Percentiles rank a stretch among this genome's conserved stretches.
Evolutionary conservation across 805 yeast species (phyloP).

Genomic region (Ogataea polymorpha): DNA sequence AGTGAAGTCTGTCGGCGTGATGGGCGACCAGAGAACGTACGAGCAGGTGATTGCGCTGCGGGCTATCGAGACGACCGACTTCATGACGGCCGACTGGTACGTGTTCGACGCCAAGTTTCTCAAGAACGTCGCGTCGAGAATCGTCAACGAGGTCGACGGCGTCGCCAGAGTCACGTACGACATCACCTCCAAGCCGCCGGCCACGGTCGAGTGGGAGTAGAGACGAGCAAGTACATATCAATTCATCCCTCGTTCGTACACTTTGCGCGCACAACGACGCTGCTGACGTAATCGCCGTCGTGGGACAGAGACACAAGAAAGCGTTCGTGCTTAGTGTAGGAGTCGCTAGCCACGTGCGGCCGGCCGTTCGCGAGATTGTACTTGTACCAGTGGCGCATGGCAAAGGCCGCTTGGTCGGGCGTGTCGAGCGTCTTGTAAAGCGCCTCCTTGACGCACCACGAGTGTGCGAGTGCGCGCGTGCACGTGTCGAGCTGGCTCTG

Average conservation of each 20-base stretch:
- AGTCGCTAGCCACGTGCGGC: constrained; percentile 40
- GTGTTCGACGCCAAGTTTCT: constrained; percentile 89
- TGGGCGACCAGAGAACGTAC: constrained; percentile 99
- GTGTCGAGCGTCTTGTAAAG: constrained; percentile 55
- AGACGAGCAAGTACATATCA: constrained; percentile 24
- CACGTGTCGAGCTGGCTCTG: constrained; percentile 26
- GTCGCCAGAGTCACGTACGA: constrained; percentile 99
- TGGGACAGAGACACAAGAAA: constrained; percentile 60
- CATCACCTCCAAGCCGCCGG: constrained; percentile 98
- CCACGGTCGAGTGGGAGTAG: constrained; percentile 98
- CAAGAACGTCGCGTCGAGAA: constrained; percentile 90
- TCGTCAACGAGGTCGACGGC: constrained; percentile 97
- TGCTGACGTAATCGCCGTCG: constrained; percentile 57
- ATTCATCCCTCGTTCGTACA: not conserved
- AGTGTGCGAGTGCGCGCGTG: constrained; percentile 44
- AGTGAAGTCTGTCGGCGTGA: constrained; percentile 97
- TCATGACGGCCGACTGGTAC: constrained; percentile 99
- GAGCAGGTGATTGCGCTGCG: constrained; percentile 99
- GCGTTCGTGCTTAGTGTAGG: constrained; percentile 37
- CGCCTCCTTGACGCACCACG: constrained; percentile 79
- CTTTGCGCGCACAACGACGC: constrained; percentile 43
- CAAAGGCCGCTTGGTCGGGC: constrained; percentile 48
- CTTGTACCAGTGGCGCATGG: constrained; percentile 61
- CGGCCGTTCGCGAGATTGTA: constrained; percentile 35
- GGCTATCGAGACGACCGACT: constrained; percentile 96